A percentile compares a stretch with the other conserved stretches of the same genome.
phyloP scores from a whole-genome alignment of 164 flowering plant species.

The Houttuynia cordata region DNA sequence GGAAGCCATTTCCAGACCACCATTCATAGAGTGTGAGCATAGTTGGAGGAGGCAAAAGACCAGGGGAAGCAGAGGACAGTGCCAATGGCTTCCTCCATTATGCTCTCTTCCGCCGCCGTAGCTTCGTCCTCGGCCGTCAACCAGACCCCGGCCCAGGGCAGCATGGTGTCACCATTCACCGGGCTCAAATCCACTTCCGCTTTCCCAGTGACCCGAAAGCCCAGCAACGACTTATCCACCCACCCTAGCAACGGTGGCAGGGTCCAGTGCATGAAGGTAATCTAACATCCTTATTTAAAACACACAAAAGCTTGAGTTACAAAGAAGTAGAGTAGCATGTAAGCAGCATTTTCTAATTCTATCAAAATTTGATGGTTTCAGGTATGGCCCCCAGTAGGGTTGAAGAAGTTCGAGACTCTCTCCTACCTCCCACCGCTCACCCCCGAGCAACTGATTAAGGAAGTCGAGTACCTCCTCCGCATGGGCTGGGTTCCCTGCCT shows the following conservation, averaged over 20 bases:
- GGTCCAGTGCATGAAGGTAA: slow-evolving; percentile 57
- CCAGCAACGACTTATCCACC: slow-evolving; percentile 30
- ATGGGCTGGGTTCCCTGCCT: slow-evolving; percentile 65
- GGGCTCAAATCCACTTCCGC: slow-evolving; percentile 41
- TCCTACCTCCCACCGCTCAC: slow-evolving; percentile 70
- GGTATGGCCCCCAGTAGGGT: slow-evolving; percentile 65
- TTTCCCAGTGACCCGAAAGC: slow-evolving; percentile 46
- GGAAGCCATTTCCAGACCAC: neutral
- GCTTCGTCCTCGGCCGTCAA: slow-evolving; percentile 20
- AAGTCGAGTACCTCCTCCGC: slow-evolving; percentile 56
- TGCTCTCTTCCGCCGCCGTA: slow-evolving; percentile 32
- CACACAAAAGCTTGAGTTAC: too few species aligned
- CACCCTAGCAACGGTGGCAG: slow-evolving; percentile 46
- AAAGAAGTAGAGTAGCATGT: too few species aligned
- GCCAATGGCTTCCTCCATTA: slow-evolving; percentile 40
- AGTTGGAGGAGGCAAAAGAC: neutral
- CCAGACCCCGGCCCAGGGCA: slow-evolving; percentile 31
- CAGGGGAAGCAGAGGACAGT: neutral
- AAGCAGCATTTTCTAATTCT: too few species aligned
- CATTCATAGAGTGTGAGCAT: neutral
- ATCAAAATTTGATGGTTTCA: slow-evolving; percentile 8
- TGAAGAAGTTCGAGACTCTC: slow-evolving; percentile 77
- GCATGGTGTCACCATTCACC: slow-evolving; percentile 42
- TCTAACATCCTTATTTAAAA: neutral
- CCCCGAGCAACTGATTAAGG: slow-evolving; percentile 20